Conservation (phyloP, 352 stramenopile genomes). For the Lagenidium sp. region DNA sequence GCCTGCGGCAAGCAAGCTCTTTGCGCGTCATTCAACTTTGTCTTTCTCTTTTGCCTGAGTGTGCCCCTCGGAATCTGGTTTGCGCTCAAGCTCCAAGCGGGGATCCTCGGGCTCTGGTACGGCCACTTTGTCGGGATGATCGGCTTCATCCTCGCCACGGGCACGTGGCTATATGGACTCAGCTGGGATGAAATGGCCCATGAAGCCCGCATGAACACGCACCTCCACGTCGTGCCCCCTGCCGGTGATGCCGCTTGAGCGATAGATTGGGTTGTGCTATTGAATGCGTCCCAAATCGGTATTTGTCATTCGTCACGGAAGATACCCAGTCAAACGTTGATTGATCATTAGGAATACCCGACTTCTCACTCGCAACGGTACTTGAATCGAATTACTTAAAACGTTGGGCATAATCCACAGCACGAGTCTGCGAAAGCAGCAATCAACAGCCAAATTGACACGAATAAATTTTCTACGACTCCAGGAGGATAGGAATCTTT, state of each 20-base stretch:
- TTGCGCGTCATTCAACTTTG: slow-evolving; percentile 39
- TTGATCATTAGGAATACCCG: too few relatives aligned
- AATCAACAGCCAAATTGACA: too few relatives aligned
- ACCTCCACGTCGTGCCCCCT: slow-evolving; percentile 22
- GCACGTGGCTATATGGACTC: slow-evolving; percentile 28
- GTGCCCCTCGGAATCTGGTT: slow-evolving; percentile 33
- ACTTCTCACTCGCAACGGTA: too few relatives aligned
- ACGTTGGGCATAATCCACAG: too few relatives aligned
- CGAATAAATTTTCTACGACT: too few relatives aligned
- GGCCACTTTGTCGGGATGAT: slow-evolving; percentile 41
- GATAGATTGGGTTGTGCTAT: too few relatives aligned
- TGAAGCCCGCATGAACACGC: slow-evolving; percentile 32
- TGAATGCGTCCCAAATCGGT: too few relatives aligned
- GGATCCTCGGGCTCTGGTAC: slow-evolving; percentile 42
- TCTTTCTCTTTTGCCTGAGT: slow-evolving; percentile 38
- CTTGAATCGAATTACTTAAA: too few relatives aligned
- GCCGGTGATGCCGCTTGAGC: not conserved
- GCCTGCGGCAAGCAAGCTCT: slow-evolving; percentile 40
- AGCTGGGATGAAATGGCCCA: slow-evolving; percentile 46
- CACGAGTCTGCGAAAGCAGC: too few relatives aligned
- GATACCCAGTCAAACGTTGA: too few relatives aligned
- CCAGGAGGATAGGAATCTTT: too few relatives aligned
- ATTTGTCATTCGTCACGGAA: too few relatives aligned
- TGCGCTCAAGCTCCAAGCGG: slow-evolving; percentile 25
- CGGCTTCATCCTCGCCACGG: slow-evolving; percentile 23